phyloP scores from a whole-genome alignment of 176 grass and related monocot species.

The sorghum (Sorghum bicolor) region Sorghum_bicolor_NCBIv3 NC_012876.2:63717501-63718000 shows the following conservation, averaged over 20 bases:
- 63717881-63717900: neutral
- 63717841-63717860: neutral
- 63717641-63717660: neutral
- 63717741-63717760: neutral
- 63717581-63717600: neutral
- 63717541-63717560: neutral
- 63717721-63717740: neutral
- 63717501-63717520: neutral
- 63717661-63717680: neutral
- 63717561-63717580: neutral
- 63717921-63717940: neutral
- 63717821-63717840: neutral
- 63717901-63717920: neutral
- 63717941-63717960: neutral
- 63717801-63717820: neutral
- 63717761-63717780: neutral
- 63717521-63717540: neutral
- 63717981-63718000: neutral
- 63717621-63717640: neutral
- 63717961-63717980: neutral
- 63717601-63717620: neutral
- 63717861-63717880: neutral
- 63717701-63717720: neutral
- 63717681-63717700: neutral
- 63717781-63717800: neutral